phyloP scores from a whole-genome alignment of 208 protist species.

The Borovskyia barvae region DNA sequence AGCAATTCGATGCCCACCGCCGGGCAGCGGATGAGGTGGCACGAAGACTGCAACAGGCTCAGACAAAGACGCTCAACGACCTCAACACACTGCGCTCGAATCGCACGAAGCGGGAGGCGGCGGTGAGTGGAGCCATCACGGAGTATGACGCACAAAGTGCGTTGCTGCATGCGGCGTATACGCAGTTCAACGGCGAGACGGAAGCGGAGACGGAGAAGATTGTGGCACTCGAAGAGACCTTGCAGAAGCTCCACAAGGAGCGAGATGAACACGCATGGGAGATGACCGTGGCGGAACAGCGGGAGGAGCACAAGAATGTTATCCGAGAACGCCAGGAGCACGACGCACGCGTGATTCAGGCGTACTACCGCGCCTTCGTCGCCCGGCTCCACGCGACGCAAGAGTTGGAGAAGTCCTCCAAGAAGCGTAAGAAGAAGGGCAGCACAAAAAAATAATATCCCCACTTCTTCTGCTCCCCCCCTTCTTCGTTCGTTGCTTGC shows the following conservation, averaged over 20 bases:
- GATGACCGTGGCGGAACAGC: constrained; percentile 58
- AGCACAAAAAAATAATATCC: constrained; percentile 26
- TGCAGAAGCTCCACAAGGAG: constrained; percentile 53
- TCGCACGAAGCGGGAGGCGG: constrained; percentile 76
- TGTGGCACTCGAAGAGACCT: constrained; percentile 58
- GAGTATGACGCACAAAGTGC: constrained; percentile 83
- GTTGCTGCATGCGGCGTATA: constrained; percentile 31
- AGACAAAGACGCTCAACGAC: constrained; percentile 55
- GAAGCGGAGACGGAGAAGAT: constrained; percentile 76
- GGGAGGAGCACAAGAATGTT: constrained; percentile 53
- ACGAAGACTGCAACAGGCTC: constrained; percentile 26
- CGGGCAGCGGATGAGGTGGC: constrained; percentile 41
- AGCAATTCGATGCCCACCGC: constrained; percentile 60
- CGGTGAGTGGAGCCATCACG: constrained; percentile 75
- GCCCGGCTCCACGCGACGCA: constrained; percentile 40
- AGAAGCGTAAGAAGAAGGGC: constrained; percentile 49
- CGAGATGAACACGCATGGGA: constrained; percentile 73
- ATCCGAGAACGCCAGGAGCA: constrained; percentile 43
- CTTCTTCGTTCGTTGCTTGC: not conserved
- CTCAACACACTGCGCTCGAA: constrained; percentile 55
- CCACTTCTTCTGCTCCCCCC: not conserved
- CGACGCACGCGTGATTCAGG: constrained; percentile 75
- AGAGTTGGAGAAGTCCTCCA: constrained; percentile 33
- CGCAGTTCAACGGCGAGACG: constrained; percentile 63
- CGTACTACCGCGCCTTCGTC: constrained; percentile 75